Base-by-base conservation (phyloP, 805 yeast species). In the Wickerhamiella bombiphila region DNA sequence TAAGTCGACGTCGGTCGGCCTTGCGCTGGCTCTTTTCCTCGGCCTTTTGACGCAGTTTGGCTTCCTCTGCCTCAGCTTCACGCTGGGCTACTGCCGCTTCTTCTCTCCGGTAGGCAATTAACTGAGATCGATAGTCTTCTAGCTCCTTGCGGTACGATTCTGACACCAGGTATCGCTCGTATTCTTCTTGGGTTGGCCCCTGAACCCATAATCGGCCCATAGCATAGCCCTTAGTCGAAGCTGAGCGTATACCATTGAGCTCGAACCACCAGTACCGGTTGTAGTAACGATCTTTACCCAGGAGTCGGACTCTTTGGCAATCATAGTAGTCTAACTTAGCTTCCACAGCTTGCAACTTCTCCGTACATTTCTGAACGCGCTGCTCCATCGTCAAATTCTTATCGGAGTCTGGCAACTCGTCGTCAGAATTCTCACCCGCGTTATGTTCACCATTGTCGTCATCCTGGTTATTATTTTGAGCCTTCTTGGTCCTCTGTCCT, bases 211-310 rank as follows among this genome's bases (percentile, higher is more conserved):
- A 53, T 39, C 80, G 65, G 5, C 95, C 94, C 77, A 80, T 78
- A 20, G 78, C 64, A 50, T 78, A 83, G 18, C 36, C 32, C 18
- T 22, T 30, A 11, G n/a, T 29, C 21, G 15, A 17, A 11, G 24
- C 29, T 25, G 33, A 29, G 22, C 17, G 36, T 34, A 83, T 63
- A 0, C 97, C 98, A 51, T 79, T 78, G 44, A 68, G 66, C 51
- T 88, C 97, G 53, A 85, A 74, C 94, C 94, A 91, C 93, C 94
- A 91, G 55, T 88, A 91, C 46, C 86, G 65, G 60, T 91, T 91
- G 55, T 65, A 85, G 41, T 72, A 70, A 36, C 94, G 63, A 56
- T 91, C 98, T 41, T 74, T 68, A 2, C 98, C 98, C 20, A 91
- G 60, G 22, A 72, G 65, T 38, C 70, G 70, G 34, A 85, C 66